phyloP scores from a whole-genome alignment of 108 stramenopile genomes.

The Nitzschia putrida region DNA sequence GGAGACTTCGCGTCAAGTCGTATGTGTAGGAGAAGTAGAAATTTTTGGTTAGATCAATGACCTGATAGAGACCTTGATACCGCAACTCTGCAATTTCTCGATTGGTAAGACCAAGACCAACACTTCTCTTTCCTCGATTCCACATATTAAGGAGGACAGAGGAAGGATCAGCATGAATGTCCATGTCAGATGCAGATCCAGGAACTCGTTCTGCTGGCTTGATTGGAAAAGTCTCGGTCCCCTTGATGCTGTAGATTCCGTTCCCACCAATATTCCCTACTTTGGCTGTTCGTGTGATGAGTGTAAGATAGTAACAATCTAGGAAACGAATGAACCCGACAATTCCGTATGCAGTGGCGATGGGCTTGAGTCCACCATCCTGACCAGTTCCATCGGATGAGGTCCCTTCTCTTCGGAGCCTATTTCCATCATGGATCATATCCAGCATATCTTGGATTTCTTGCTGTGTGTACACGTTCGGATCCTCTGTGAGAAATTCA shows the following conservation, averaged over 20 bases:
- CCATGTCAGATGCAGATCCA: slow-evolving; percentile 13
- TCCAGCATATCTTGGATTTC: slow-evolving; percentile 86
- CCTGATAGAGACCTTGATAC: slow-evolving; percentile 94
- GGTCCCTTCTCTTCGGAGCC: slow-evolving; percentile 24
- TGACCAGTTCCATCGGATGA: slow-evolving; percentile 14
- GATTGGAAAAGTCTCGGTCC: slow-evolving; percentile 83
- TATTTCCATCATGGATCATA: slow-evolving; percentile 88
- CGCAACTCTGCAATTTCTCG: slow-evolving; percentile 89
- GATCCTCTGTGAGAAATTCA: slow-evolving; percentile 83
- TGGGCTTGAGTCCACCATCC: slow-evolving; percentile 73
- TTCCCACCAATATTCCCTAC: slow-evolving; percentile 96
- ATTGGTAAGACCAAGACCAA: slow-evolving; percentile 78
- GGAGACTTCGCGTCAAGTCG: slow-evolving; percentile 90
- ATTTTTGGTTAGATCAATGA: slow-evolving; percentile 94
- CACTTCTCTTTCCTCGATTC: slow-evolving; percentile 87
- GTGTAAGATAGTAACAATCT: slow-evolving; percentile 96
- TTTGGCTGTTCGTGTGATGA: slow-evolving; percentile 93
- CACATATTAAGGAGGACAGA: slow-evolving; percentile 85
- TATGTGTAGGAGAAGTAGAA: slow-evolving; percentile 98
- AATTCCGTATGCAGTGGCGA: slow-evolving; percentile 87
- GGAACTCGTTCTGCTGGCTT: slow-evolving; percentile 72
- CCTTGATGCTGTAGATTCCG: slow-evolving; percentile 94
- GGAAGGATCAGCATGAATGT: slow-evolving; percentile 68
- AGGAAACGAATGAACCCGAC: slow-evolving; percentile 93
- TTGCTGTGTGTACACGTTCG: slow-evolving; percentile 68